Evolutionary conservation across 768 basidiomycete genomes (phyloP), one percentile per base, ranked within the genome.

Genomic region (Leccinellum albellum): DNA sequence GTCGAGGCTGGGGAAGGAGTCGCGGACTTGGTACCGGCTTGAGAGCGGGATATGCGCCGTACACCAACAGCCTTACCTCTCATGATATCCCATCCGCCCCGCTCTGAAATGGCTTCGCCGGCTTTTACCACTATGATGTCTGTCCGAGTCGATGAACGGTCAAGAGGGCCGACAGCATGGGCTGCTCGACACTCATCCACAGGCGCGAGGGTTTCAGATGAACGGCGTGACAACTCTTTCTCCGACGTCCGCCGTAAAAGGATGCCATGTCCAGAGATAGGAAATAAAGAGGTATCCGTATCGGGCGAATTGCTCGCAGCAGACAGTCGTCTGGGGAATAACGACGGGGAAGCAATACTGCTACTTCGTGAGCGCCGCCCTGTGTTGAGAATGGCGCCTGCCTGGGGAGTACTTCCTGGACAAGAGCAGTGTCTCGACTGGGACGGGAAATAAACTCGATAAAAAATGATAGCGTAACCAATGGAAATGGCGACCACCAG

Each of bases 251-350:
- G 79, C 47, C 89, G 80, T 24, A 88, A 85, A 67, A 91, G 83
- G 37, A 87, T 80, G 20, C 88, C 92, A 65, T 91, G 91, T 3
- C 79, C 89, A 6, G 88, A 92, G 23, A 94, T 81, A 12, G 91
- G 91, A 67, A 91, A 94, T 9, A 82, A 75, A 6, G 81, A 73
- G 0, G 77, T 67, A 53, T 86, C 83, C 21, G 57, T 26, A 21
- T 71, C 65, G 24, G 69, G 62, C 72, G 79, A 50, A 73, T 69
- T 20, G 20, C 68, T 66, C 31, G 73, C 69, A 24, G 81, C 73
- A 4, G 82, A 79, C 15, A 83, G 65, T 54, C 82, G 76, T 47
- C 81, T 77, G n/a, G 72, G 61, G 53, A 82, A 79, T 6, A 85
- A 82, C 3, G 74, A 70, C 12, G 75, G 49, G 7, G 80, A 74